Conservation (phyloP, 2,329 filamentous ascomycete species). For the Hypoxylon sp. region DNA sequence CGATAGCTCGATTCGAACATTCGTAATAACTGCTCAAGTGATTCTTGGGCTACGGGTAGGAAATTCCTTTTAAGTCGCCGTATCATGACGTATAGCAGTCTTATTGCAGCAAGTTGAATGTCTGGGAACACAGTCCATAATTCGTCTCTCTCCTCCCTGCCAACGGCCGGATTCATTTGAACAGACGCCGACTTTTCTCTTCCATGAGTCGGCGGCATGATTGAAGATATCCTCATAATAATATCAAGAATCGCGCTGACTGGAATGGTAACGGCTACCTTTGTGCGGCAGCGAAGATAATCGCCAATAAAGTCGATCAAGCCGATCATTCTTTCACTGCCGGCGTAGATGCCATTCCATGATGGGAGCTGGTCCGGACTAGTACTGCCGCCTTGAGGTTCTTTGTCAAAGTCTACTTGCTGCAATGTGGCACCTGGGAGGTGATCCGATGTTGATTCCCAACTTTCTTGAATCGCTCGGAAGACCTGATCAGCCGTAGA, state of each 20-base stretch:
- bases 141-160: slow-evolving; percentile 84
- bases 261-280: slow-evolving; percentile 75
- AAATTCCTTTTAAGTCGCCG: slow-evolving; percentile 71
- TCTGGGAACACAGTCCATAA: slow-evolving; percentile 81
- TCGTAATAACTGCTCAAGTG: slow-evolving; percentile 80
- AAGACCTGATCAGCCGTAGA: slow-evolving; percentile 82
- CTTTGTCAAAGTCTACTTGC: slow-evolving; percentile 61
- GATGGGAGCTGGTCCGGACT: slow-evolving; percentile 68
- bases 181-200: slow-evolving; percentile 64
- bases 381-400: slow-evolving; percentile 64
- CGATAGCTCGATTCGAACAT: slow-evolving; percentile 74
- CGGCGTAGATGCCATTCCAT: slow-evolving; percentile 83
- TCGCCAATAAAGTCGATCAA: slow-evolving; percentile 76
- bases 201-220: slow-evolving; percentile 67
- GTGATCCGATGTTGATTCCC: slow-evolving; percentile 76
- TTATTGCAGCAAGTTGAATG: slow-evolving; percentile 80
- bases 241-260: slow-evolving; percentile 78
- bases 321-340: slow-evolving; percentile 76
- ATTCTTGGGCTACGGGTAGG: slow-evolving; percentile 72
- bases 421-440: slow-evolving; percentile 61
- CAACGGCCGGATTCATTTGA: slow-evolving; percentile 80
- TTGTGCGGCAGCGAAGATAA: slow-evolving; percentile 75
- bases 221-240: slow-evolving; percentile 76
- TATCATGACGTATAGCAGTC: slow-evolving; percentile 71
- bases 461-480: slow-evolving; percentile 83